Conservation (phyloP, 352 stramenopile species). For the Phytophthora sp. region DNA sequence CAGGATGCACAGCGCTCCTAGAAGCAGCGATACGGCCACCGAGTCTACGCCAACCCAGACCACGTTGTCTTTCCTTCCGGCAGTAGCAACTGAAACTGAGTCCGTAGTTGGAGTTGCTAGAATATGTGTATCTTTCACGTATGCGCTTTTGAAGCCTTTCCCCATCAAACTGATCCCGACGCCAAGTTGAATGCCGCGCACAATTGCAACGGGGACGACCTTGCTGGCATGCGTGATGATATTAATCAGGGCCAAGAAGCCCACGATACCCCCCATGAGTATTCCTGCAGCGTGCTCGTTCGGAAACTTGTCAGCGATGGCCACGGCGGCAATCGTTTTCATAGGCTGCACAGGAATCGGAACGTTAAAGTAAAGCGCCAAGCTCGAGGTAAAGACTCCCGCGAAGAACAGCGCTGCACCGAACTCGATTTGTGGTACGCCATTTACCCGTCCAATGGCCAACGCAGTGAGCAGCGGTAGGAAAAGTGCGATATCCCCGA, state of each 20-base stretch:
- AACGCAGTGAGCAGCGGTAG: constrained; percentile 94
- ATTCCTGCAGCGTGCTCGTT: constrained; percentile 85
- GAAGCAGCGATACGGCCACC: constrained; percentile 67
- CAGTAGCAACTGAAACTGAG: constrained; percentile 10
- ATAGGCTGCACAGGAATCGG: constrained; percentile 96
- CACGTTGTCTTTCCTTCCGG: constrained; percentile 24
- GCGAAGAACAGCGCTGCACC: constrained; percentile 93
- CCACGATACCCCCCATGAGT: constrained; percentile 67
- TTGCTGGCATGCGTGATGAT: constrained; percentile 91
- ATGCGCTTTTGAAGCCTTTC: constrained; percentile 81
- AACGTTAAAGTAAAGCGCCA: constrained; percentile 89
- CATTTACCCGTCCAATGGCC: constrained; percentile 72
- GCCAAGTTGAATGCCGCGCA: constrained; percentile 93
- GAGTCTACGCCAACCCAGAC: constrained; percentile 74
- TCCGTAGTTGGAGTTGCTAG: constrained; percentile 21
- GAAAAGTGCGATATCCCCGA: constrained; percentile 95
- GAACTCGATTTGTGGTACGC: constrained; percentile 83
- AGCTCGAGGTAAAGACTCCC: constrained; percentile 87
- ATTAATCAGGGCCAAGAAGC: constrained; percentile 85
- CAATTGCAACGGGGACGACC: constrained; percentile 87
- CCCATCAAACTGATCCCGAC: constrained; percentile 89
- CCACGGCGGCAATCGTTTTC: constrained; percentile 94
- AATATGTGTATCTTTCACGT: constrained; percentile 51
- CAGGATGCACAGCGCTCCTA: constrained; percentile 76
- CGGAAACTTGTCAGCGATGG: constrained; percentile 82